Conservation (phyloP, 2,329 filamentous ascomycete species). For the Monilinia aucupariae region DNA sequence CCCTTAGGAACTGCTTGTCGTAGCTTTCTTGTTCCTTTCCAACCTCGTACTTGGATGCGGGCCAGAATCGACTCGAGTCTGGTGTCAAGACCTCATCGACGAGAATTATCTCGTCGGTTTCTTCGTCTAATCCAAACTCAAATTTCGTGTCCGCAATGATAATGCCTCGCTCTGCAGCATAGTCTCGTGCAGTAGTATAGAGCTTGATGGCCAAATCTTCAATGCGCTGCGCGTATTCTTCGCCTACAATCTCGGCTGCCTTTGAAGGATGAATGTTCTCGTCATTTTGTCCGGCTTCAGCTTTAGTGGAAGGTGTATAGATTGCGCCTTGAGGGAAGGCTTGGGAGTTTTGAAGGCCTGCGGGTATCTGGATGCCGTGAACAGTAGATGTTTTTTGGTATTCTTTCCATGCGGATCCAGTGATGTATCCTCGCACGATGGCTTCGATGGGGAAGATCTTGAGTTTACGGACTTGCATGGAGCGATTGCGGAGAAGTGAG, state of each 20-base stretch:
- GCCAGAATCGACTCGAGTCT: constrained; percentile 84
- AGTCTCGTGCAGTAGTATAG: constrained; percentile 51
- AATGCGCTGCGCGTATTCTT: constrained; percentile 53
- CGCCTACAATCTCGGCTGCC: constrained; percentile 45
- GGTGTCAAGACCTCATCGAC: constrained; percentile 73
- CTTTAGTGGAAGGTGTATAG: constrained; percentile 65
- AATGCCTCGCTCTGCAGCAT: constrained; percentile 55
- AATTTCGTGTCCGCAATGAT: constrained; percentile 73
- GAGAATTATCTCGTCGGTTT: constrained; percentile 57
- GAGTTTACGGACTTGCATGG: constrained; percentile 61
- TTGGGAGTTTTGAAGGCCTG: constrained; percentile 56
- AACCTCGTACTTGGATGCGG: constrained; percentile 62
- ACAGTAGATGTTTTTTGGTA: constrained; percentile 60
- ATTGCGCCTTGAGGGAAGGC: constrained; percentile 53
- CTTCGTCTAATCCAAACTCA: constrained; percentile 61
- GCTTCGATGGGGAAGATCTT: constrained; percentile 64
- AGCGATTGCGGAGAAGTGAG: constrained; percentile 46
- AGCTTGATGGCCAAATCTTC: constrained; percentile 53
- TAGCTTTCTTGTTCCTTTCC: constrained; percentile 76
- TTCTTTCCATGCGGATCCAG: constrained; percentile 66
- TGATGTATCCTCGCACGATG: constrained; percentile 69
- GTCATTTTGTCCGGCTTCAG: constrained; percentile 60
- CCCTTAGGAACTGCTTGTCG: constrained; percentile 79
- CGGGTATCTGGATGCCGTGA: constrained; percentile 55
- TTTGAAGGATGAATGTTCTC: constrained; percentile 62